A percentile compares a stretch with the other conserved stretches of the same genome.
phyloP scores from a whole-genome alignment of 306 rosid species.

The Inga oerstediana region DNA sequence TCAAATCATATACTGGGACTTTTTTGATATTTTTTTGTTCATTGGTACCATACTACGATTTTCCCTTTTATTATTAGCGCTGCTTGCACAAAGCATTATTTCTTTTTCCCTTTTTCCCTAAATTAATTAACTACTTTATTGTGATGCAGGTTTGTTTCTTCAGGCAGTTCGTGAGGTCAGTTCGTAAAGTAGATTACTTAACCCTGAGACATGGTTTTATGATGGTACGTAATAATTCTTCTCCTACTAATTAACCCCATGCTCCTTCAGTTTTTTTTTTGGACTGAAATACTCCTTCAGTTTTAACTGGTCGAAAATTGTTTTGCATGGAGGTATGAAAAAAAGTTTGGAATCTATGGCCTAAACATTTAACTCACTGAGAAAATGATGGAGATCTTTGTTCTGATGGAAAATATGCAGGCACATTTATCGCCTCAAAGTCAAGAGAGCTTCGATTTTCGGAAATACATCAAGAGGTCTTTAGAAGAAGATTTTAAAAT shows the following conservation, averaged over 20 bases:
- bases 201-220: slow-evolving; percentile 92
- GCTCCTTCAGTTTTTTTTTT: too few relatives aligned
- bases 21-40: too few relatives aligned
- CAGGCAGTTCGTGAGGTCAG: slow-evolving; percentile 87
- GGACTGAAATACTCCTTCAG: too few relatives aligned
- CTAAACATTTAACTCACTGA: neutral
- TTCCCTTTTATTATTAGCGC: neutral
- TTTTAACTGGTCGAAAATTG: neutral
- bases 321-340: neutral
- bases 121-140: neutral
- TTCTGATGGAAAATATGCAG: slow-evolving; percentile 43
- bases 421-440: slow-evolving; percentile 93
- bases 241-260: neutral
- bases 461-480: slow-evolving; percentile 76
- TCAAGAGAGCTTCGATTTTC: slow-evolving; percentile 71
- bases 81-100: neutral
- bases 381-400: neutral
- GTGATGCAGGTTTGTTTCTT: slow-evolving; percentile 63
- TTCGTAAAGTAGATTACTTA: slow-evolving; percentile 91
- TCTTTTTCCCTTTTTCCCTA: neutral
- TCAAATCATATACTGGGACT: too few relatives aligned
- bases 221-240: slow-evolving; percentile 50
- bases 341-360: neutral
- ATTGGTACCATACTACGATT: too few relatives aligned
- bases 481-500: slow-evolving; percentile 92